A percentile compares a stretch with the other conserved stretches of the same genome.
phyloP scores from a whole-genome alignment of 208 protist genomes.

The Wallacemonas sp. region DNA sequence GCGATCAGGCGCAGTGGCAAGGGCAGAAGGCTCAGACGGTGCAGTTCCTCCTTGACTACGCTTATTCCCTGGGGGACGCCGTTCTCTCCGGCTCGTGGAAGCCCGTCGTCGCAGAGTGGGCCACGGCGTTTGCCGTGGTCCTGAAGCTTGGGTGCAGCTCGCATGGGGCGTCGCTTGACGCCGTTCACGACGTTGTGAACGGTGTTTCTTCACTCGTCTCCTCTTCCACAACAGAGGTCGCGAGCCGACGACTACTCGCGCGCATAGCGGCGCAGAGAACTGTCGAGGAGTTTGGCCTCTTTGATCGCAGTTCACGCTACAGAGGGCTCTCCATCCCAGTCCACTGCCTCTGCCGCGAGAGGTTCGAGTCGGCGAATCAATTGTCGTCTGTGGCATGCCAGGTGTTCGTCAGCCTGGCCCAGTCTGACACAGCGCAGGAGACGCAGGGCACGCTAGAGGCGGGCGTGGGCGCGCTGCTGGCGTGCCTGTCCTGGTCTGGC shows the following conservation, averaged over 20 bases:
- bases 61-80: conserved; percentile 14
- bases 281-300: conserved; percentile 84
- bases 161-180: conserved; percentile 8
- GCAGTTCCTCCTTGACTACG: conserved; percentile 52
- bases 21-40: conserved; percentile 23
- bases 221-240: conserved; percentile 14
- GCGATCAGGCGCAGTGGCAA: conserved; percentile 24
- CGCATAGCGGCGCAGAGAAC: conserved; percentile 25
- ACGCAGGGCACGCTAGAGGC: conserved; percentile 26
- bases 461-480: conserved; percentile 33
- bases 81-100: conserved; percentile 47
- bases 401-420: neutral
- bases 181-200: conserved; percentile 10
- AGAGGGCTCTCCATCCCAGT: conserved; percentile 56
- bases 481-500: conserved; percentile 70
- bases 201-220: conserved; percentile 19
- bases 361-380: conserved; percentile 36
- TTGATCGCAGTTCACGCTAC: conserved; percentile 43
- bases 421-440: neutral
- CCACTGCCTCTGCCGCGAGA: conserved; percentile 49
- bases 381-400: conserved; percentile 16
- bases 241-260: conserved; percentile 14
- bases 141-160: conserved; percentile 68
- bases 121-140: conserved; percentile 48
- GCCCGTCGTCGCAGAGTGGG: conserved; percentile 60